Evolutionary conservation across 2,329 filamentous ascomycete species (phyloP), one percentile per base, ranked within the genome.

Genomic region (Aspergillus viridinutans): DNA sequence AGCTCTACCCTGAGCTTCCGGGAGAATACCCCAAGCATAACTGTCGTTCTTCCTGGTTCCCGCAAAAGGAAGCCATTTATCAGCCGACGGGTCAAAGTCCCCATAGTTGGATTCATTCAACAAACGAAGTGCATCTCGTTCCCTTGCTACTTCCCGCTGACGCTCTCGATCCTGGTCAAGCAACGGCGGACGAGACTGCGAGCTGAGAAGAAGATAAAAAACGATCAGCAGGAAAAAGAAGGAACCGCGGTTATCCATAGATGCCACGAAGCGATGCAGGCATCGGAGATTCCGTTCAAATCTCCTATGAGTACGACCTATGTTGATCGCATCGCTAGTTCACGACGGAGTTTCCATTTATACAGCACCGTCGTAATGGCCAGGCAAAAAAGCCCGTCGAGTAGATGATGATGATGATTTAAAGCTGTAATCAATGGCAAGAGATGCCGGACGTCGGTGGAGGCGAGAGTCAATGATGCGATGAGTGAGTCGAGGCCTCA

Each of bases 1-100:
- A 54, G 86, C 89, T 61, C 83, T 83, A 58, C 86, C 76, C 69
- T 84, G 85, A 57, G 92, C 90, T 1, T 78, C 75, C 0, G 79
- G 78, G 23, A 97, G 77, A 56, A 91, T 81, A 35, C 87, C 83
- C 92, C 92, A 97, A 1, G 85, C 87, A 72, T 90, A 90, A 4
- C 83, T 85, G 74, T 96, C 89, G 21, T 85, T 82, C 49, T 85
- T 77, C 50, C 89, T 83, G 59, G 95, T 86, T 1, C 93, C 93
- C 2, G 90, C 90, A 52, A 96, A 77, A 64, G 91, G 90, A 58
- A 92, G 74, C 80, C 78, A 83, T 61, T 71, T 76, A 58, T 77
- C 69, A 9, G 74, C 68, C 29, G 58, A 59, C 21, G 76, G 71
- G 65, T 80, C 72, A 42, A 85, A 79, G 53, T 83, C 79, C 38